Evolutionary conservation across 2,329 filamentous ascomycete genomes (phyloP).

Genomic region (Gnomoniopsis smithogilvyi): DNA sequence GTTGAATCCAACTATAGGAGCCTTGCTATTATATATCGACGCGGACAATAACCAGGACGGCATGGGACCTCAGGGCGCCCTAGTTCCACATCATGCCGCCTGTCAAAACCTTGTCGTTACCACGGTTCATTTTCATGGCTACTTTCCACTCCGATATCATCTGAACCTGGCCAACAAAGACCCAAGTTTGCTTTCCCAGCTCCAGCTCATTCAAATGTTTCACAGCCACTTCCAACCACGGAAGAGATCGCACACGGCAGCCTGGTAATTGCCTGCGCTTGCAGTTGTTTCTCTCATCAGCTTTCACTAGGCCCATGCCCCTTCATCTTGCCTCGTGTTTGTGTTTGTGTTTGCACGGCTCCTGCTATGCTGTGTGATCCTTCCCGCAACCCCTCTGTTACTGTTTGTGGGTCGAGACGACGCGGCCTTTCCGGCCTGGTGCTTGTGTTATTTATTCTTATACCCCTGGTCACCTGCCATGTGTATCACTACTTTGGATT

Average conservation of each 20-base stretch:
- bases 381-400: constrained; percentile 3
- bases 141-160: not conserved
- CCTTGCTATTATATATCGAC: not conserved
- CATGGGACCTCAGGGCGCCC: not conserved
- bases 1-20: not conserved
- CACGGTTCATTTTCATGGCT: not conserved
- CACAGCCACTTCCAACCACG: constrained; percentile 14
- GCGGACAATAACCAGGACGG: not conserved
- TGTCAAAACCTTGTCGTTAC: not conserved
- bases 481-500: constrained; percentile 4
- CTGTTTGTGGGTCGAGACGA: not conserved
- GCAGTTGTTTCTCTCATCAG: constrained; percentile 11
- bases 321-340: constrained; percentile 18
- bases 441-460: not conserved
- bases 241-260: constrained; percentile 9
- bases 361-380: constrained; percentile 18
- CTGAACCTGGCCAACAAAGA: not conserved
- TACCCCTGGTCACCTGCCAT: constrained; percentile 9
- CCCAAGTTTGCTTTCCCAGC: constrained; percentile 14
- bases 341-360: constrained; percentile 19
- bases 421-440: not conserved
- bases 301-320: constrained; percentile 4
- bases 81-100: not conserved
- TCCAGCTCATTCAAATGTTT: constrained; percentile 9
- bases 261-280: constrained; percentile 10